Base-by-base conservation (phyloP, 352 stramenopile species). In the Globisporangium yorkense region DNA sequence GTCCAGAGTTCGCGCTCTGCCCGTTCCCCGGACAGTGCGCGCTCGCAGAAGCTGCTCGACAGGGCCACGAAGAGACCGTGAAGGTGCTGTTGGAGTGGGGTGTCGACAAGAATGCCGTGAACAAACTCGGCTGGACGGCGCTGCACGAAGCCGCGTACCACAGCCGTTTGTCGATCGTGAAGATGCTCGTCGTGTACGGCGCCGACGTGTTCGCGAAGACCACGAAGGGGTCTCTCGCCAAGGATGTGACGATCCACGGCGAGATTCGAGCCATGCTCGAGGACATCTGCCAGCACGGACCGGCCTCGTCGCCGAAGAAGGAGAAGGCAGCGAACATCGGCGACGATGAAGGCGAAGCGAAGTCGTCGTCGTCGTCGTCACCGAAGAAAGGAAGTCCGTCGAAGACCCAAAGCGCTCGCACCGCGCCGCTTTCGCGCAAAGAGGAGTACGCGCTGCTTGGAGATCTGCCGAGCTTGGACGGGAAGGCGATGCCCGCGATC, bases 81-180 rank as follows among this genome's bases (percentile, higher is more conserved):
- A 91, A 90, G 51, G 68, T 86, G 51, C 54, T 94, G 27, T 63
- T 94, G 5, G 84, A 94, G 41, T 89, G 80, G 74, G 82, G 80
- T 13, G 69, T 87, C n/a, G 71, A 90, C 60, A 91, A 88, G 53
- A 89, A 94, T 44, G 80, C 74, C 2, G 71, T 74, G 21, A 94
- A 94, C 68, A 71, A 65, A 18, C 66, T 89, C 29, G 75, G 83
- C 15, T 92, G 80, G 82, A 88, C 78, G n/a, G 82, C 82, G 21
- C 71, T 94, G 5, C 84, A 94, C 51, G 80, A 92, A 60, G 70
- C 84, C 5, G 81, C 79, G 18, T 92, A 92, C 55, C 82, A 91
- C 67, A 91, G 78, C 41, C 80, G 82, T n/a, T 68, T 84, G 45
- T 54, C 66, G 2, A 78, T 92, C 60, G 80, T 92, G 21, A 80